Conservation (phyloP, 2,329 filamentous ascomycete genomes). For the Colletotrichum lini region DNA sequence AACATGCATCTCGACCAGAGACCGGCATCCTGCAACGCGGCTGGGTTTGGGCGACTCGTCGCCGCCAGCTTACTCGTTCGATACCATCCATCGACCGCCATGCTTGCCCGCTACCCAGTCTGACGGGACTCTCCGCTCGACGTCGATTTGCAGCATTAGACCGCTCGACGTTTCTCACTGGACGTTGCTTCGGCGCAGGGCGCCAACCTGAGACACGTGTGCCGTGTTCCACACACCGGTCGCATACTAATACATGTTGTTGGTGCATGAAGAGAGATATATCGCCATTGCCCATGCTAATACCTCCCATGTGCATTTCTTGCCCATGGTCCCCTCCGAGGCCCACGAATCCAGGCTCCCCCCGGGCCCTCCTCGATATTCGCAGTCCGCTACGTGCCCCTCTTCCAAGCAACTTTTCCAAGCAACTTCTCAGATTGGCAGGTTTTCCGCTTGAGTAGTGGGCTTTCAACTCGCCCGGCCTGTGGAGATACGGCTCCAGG, state of each 20-base stretch:
- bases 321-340: background rate
- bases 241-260: conserved; percentile 13
- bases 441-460: background rate
- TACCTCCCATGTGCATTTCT: background rate
- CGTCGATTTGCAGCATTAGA: background rate
- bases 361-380: conserved; percentile 1
- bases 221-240: conserved; percentile 17
- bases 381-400: conserved; percentile 18
- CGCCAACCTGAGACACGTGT: conserved; percentile 31
- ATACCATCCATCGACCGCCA: background rate
- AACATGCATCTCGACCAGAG: background rate
- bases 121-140: background rate
- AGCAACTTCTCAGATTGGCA: conserved; percentile 8
- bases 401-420: background rate
- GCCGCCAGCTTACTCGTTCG: background rate
- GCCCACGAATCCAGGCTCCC: background rate
- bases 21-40: background rate
- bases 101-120: background rate
- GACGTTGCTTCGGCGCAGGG: conserved; percentile 25
- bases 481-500: conserved; percentile 7
- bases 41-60: conserved; percentile 9
- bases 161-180: conserved; percentile 15
- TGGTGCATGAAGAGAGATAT: conserved; percentile 24
- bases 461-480: background rate
- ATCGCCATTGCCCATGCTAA: conserved; percentile 34